Conservation (phyloP, 2,329 filamentous ascomycete genomes). For the Aspergillus fischeri region DNA sequence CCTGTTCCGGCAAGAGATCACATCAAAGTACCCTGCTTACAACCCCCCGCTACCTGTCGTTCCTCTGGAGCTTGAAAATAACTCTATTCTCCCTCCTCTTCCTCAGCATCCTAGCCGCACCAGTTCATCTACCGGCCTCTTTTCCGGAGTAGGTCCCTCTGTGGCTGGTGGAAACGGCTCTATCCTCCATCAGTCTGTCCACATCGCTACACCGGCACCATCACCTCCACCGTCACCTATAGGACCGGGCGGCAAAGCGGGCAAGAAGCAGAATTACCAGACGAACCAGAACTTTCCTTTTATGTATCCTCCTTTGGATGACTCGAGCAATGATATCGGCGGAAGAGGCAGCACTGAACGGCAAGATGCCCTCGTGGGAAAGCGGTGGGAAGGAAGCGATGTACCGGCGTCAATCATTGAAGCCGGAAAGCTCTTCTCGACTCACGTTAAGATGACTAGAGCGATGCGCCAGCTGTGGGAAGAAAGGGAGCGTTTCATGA, state of each 20-base stretch:
- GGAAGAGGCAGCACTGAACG: constrained; percentile 80
- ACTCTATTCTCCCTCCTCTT: constrained; percentile 80
- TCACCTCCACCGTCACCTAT: constrained; percentile 91
- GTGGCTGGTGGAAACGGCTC: constrained; percentile 51
- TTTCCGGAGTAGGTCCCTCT: constrained; percentile 52
- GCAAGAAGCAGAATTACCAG: constrained; percentile 98
- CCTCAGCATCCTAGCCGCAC: constrained; percentile 67
- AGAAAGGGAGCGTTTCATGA: constrained; percentile 85
- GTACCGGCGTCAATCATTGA: constrained; percentile 91
- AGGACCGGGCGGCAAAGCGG: constrained; percentile 77
- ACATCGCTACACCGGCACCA: constrained; percentile 96
- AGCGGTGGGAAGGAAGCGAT: constrained; percentile 89
- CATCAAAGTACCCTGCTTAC: constrained; percentile 95
- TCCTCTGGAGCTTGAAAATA: constrained; percentile 84
- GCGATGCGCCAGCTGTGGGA: constrained; percentile 93
- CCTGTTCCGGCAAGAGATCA: constrained; percentile 92
- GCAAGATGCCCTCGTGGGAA: constrained; percentile 74
- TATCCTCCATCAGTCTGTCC: constrained; percentile 91
- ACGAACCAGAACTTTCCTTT: constrained; percentile 99
- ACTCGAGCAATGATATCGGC: constrained; percentile 81
- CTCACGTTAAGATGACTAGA: constrained; percentile 83
- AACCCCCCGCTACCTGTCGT: constrained; percentile 80
- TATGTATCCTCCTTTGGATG: constrained; percentile 89
- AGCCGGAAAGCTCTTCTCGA: constrained; percentile 86
- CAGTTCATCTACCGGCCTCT: constrained; percentile 58